These are phyloP conservation scores for Coemansia sp. DNA, from an alignment of 192 early-diverging fungal species.

Conservation along the genomic window DNA sequence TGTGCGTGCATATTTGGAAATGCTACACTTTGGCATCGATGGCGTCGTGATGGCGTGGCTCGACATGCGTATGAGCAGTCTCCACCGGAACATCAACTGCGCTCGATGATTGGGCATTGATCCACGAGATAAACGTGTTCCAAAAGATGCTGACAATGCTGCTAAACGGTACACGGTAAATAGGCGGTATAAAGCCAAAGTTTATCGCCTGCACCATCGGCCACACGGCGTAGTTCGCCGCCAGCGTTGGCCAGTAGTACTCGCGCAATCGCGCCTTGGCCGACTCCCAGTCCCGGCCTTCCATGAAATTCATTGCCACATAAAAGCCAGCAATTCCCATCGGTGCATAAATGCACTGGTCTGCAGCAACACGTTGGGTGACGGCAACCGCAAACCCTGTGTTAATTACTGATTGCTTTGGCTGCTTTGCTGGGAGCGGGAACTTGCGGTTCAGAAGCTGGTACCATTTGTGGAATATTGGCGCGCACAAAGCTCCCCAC, in stretches of 20 bases:
- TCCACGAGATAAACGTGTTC: conserved; percentile 72
- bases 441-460: conserved; percentile 62
- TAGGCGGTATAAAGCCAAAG: conserved; percentile 68
- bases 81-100: conserved; percentile 33
- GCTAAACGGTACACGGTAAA: conserved; percentile 68
- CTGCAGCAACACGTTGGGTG: conserved; percentile 58
- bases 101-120: conserved; percentile 46
- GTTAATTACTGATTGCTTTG: not conserved
- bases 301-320: conserved; percentile 61
- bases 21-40: conserved; percentile 13
- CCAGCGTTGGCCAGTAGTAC: conserved; percentile 61
- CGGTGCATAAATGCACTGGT: conserved; percentile 70
- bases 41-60: conserved; percentile 10
- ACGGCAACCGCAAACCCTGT: conserved; percentile 22
- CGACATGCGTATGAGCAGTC: conserved; percentile 27
- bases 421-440: conserved; percentile 44
- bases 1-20: not conserved
- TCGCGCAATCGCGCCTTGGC: conserved; percentile 62
- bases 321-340: conserved; percentile 68
- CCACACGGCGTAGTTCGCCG: conserved; percentile 74
- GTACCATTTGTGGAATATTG: conserved; percentile 70
- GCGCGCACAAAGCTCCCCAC: conserved; percentile 70
- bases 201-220: conserved; percentile 72
- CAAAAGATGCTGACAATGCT: conserved; percentile 72
- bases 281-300: conserved; percentile 52